Base-by-base conservation (phyloP, 2,329 filamentous ascomycete species). In the Aspergillus sergii region DNA sequence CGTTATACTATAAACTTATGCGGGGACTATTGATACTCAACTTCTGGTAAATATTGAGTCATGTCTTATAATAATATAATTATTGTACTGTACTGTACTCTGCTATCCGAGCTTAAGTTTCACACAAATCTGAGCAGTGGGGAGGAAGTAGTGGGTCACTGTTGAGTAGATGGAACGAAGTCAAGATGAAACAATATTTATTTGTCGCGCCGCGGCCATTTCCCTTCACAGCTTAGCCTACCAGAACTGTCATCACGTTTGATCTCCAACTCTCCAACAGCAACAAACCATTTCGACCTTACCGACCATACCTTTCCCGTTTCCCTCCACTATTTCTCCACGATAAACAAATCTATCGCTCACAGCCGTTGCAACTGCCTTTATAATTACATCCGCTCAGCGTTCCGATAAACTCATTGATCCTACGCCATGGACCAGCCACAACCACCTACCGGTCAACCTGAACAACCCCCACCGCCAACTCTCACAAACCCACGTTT, bases 401-500 rank as follows among this genome's bases (percentile, higher is more conserved):
- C 16, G 19, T 10, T 30, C 26, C 11, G 11, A 48, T 43, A 19
- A 19, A 21, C n/a, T 7, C 11, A 16, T n/a, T 36, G 36, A 50
- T 14, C 53, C 36, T 19, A 21, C 32, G 36, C 48, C 51, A 71
- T 71, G 69, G 64, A 67, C 11, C 66, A 68, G 58, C 68, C 57
- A 60, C 62, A 62, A 56, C 63, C 63, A 46, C 54, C 59, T 23
- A 21, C 57, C 32, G 66, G 65, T 23, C 66, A 67, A 48, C 32
- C 64, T 3, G 68, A 71, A 26, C 69, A 73, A 61, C 74, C 72
- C 28, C 75, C 75, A 2, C 71, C 77, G 50, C 76, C 79, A 12
- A 73, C 72, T 1, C 72, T 78, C 12, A 75, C 78, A 12, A 80
- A 80, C 59, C 79, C 80, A 26, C 81, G 82, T 32, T 84, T 84